A percentile compares a stretch with the other conserved stretches of the same genome.
phyloP scores from a whole-genome alignment of 768 basidiomycete genomes.

The Nidula microcarpa region DNA sequence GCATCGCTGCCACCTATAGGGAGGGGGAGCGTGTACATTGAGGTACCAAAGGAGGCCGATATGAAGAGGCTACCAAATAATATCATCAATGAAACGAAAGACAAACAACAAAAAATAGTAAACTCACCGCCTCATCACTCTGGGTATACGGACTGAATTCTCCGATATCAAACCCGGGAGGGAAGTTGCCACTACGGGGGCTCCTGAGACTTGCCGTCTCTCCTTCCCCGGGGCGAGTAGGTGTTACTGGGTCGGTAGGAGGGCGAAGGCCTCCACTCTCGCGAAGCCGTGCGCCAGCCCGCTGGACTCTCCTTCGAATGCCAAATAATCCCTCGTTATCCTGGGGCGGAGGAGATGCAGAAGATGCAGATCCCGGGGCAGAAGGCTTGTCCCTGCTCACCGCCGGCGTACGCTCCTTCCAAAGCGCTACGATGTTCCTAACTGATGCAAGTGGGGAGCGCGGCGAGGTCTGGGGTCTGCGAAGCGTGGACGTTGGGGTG shows the following conservation, averaged over 20 bases:
- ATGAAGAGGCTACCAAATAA: slow-evolving; percentile 67
- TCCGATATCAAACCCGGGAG: slow-evolving; percentile 40
- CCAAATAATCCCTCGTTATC: slow-evolving; percentile 50
- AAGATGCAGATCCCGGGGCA: slow-evolving; percentile 32
- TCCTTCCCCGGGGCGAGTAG: slow-evolving; percentile 14
- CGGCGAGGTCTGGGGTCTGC: slow-evolving; percentile 62
- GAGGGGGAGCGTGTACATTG: slow-evolving; percentile 81
- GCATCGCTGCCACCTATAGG: slow-evolving; percentile 78
- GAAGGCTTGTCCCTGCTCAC: slow-evolving; percentile 27
- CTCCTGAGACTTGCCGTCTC: slow-evolving; percentile 26
- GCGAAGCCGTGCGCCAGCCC: slow-evolving; percentile 29
- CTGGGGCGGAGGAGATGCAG: slow-evolving; percentile 29
- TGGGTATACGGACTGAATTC: slow-evolving; percentile 47
- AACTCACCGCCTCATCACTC: slow-evolving; percentile 44
- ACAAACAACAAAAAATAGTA: slow-evolving; percentile 1
- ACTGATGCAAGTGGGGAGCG: slow-evolving; percentile 72
- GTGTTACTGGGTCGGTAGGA: slow-evolving; percentile 17
- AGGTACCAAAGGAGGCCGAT: slow-evolving; percentile 89
- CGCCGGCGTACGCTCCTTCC: slow-evolving; percentile 75
- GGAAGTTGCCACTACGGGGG: slow-evolving; percentile 25
- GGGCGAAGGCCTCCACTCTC: slow-evolving; percentile 22
- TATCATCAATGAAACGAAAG: slow-evolving; percentile 9
- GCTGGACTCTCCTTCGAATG: slow-evolving; percentile 39
- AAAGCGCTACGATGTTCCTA: slow-evolving; percentile 73
- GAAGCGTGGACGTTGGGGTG: slow-evolving; percentile 52